Conservation (phyloP, 2,329 filamentous ascomycete species). For the Penicillium janthinellum region DNA sequence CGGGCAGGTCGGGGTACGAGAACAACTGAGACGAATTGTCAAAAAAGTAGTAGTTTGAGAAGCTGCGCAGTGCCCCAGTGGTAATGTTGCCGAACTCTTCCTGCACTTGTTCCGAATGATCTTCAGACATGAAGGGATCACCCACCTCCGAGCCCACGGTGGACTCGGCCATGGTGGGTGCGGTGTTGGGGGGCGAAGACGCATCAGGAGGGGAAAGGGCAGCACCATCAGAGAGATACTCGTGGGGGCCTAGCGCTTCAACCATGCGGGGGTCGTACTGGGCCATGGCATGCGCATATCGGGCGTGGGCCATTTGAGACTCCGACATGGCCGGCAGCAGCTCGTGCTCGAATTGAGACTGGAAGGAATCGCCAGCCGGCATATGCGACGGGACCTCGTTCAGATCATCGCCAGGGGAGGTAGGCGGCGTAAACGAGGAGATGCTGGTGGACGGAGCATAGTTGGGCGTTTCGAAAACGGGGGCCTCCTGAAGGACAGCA, state of each 20-base stretch:
- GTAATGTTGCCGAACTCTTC: constrained; percentile 36
- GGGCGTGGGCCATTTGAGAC: constrained; percentile 24
- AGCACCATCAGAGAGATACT: constrained; percentile 34
- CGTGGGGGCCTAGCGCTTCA: constrained; percentile 27
- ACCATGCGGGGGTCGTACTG: constrained; percentile 17
- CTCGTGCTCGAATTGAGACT: constrained; percentile 42
- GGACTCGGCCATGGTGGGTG: constrained; percentile 38
- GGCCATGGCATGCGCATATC: constrained; percentile 29
- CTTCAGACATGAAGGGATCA: constrained; percentile 42
- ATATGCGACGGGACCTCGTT: constrained; percentile 42
- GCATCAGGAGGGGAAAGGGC: constrained; percentile 35
- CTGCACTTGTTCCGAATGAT: constrained; percentile 31
- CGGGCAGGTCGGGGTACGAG: constrained; percentile 32
- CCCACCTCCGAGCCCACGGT: constrained; percentile 43
- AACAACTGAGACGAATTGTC: constrained; percentile 36
- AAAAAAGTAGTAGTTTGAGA: constrained; percentile 29
- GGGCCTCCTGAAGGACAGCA: constrained; percentile 34
- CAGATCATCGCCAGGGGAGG: constrained; percentile 47
- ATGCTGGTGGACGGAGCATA: constrained; percentile 47
- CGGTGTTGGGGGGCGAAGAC: constrained; percentile 39
- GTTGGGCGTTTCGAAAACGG: constrained; percentile 43
- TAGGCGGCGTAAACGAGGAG: constrained; percentile 52
- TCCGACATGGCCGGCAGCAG: constrained; percentile 41
- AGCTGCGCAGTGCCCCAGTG: constrained; percentile 33
- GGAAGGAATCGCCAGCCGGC: constrained; percentile 39